phyloP scores from a whole-genome alignment of 192 early-diverging fungal genomes.

The Coemansia sp. region DNA sequence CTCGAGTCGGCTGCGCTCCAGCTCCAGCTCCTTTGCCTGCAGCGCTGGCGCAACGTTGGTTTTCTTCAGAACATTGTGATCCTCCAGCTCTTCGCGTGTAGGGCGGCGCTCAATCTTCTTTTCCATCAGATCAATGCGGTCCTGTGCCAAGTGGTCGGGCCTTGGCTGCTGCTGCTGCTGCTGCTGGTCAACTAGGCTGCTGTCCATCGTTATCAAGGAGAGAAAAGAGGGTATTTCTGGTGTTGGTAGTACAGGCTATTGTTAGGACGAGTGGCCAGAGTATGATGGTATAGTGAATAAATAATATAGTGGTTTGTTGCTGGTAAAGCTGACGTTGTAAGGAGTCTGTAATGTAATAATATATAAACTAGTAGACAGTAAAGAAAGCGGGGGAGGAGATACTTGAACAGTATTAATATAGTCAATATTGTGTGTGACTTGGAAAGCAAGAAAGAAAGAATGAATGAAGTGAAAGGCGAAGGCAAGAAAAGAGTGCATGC shows the following conservation, averaged over 20 bases:
- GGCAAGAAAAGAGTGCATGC: too few relatives aligned
- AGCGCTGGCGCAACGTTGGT: slow-evolving; percentile 40
- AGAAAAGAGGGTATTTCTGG: background rate
- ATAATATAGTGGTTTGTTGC: background rate
- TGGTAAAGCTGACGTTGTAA: too few relatives aligned
- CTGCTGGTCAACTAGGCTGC: background rate
- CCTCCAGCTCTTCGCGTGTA: slow-evolving; percentile 54
- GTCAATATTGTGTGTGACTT: too few relatives aligned
- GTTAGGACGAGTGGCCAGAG: background rate
- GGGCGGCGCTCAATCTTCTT: slow-evolving; percentile 60
- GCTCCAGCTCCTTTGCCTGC: slow-evolving; percentile 34
- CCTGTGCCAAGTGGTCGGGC: slow-evolving; percentile 49
- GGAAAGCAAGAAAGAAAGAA: too few relatives aligned
- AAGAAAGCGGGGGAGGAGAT: too few relatives aligned
- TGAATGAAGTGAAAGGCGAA: too few relatives aligned
- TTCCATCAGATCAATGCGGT: slow-evolving; percentile 53
- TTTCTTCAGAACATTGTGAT: slow-evolving; percentile 63
- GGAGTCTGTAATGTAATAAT: too few relatives aligned
- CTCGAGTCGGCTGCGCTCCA: slow-evolving; percentile 45
- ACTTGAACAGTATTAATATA: too few relatives aligned
- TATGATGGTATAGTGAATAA: background rate
- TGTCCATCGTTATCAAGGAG: background rate
- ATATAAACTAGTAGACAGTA: too few relatives aligned
- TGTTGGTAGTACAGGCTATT: background rate
- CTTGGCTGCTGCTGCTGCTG: slow-evolving; percentile 1